Evolutionary conservation across 768 basidiomycete species (phyloP).

Genomic region (Pluteus cervinus): DNA sequence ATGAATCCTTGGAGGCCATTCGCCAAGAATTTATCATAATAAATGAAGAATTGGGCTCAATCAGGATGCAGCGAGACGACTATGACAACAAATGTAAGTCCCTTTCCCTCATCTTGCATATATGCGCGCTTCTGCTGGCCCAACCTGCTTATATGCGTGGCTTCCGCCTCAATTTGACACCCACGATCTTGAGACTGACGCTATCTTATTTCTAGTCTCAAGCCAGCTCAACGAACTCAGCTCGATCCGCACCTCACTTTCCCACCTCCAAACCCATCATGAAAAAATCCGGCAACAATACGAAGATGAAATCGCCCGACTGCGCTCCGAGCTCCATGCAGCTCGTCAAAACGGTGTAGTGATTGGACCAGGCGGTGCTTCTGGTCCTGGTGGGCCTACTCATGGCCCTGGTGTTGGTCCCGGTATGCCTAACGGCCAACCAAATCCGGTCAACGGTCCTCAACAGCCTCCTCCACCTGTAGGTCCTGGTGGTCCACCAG

Average conservation of each 20-base stretch:
- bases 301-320: conserved; percentile 74
- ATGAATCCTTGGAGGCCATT: conserved; percentile 77
- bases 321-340: conserved; percentile 61
- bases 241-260: conserved; percentile 82
- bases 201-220: conserved; percentile 39
- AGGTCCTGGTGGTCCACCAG: no score
- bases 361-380: conserved; percentile 12
- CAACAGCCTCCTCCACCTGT: no score
- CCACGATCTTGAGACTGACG: not conserved
- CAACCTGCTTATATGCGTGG: conserved; percentile 6
- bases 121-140: conserved; percentile 1
- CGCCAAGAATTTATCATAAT: conserved; percentile 81
- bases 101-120: not conserved
- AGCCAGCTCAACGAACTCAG: conserved; percentile 87
- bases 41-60: conserved; percentile 54
- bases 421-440: conserved; percentile 9
- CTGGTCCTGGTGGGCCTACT: conserved; percentile 13
- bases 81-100: conserved; percentile 81
- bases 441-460: conserved; percentile 12
- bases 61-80: conserved; percentile 81
- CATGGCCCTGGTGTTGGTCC: conserved; percentile 3
- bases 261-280: conserved; percentile 88
- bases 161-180: not conserved
- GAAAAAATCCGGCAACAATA: conserved; percentile 81
- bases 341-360: conserved; percentile 7